Evolutionary conservation across 306 rosid genomes (phyloP), one percentile per base, ranked within the genome.

Genomic region (Luffa acutangula): DNA sequence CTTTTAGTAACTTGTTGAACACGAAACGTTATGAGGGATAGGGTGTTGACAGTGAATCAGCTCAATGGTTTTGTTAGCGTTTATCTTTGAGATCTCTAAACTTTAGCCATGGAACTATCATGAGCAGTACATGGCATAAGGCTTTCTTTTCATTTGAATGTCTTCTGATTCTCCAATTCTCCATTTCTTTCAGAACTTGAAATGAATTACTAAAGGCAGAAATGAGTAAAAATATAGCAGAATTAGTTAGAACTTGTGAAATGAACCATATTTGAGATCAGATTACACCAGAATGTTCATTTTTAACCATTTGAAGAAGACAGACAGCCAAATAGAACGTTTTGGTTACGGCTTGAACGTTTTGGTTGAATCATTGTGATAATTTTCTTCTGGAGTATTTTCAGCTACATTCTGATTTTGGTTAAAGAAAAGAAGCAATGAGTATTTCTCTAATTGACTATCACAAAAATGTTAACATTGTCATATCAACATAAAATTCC

Each of bases 1-100:
- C 93, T 0, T 93, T 93, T 63, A 81, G 87, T 79, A 78, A 57
- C 89, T 80, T 91, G 81, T 80, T 91, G 84, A 88, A 84, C 77
- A 85, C 7, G 80, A 95, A 91, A 82, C 85, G 62, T 81, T 87
- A 59, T 64, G 81, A 76, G 4, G 90, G 93, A 57, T 86, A 84
- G 81, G 18, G 7, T 15, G 63, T 34, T 74, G 63, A 33, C 17
- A 74, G 9, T 8, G 63, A 49, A 3, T 34, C 63, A 6, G 78
- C 10, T 15, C 12, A 41, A 10, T 20, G 77, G 33, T 72, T 72
- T 74, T 51, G 78, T 31, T 74, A 8, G 45, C 42, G 3, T 9
- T 74, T 74, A 74, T 52, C 78, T 36, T 49, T 74, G 63, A 74
- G 33, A 52, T 33, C 21, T 74, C 4, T 74, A 1, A 8, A 4